Percentiles rank a stretch among this genome's conserved stretches.
Conservation (phyloP, 306 rosid species). For the Begonia peltatifolia region DNA sequence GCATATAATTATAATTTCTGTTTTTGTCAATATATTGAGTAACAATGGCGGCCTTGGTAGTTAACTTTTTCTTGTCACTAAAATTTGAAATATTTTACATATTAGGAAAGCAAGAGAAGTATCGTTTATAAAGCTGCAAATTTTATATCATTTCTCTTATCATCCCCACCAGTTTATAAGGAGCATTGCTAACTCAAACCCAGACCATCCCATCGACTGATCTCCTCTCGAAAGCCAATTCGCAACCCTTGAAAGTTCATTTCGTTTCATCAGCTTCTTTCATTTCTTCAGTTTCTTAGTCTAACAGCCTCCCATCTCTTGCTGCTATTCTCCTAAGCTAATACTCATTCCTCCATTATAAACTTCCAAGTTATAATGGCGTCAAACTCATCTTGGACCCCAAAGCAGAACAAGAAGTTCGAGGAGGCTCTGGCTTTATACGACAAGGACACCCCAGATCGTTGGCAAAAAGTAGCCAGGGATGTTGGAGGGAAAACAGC, state of each 20-base stretch:
- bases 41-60: too few species aligned
- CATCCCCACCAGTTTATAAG: conserved; percentile 34
- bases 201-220: conserved; percentile 17
- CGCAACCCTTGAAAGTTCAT: too few species aligned
- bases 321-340: conserved; percentile 1
- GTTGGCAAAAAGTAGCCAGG: conserved; percentile 78
- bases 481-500: conserved; percentile 75
- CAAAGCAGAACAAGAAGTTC: conserved; percentile 61
- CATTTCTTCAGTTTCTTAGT: too few species aligned
- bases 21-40: too few species aligned
- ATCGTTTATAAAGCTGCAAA: too few species aligned
- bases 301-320: too few species aligned
- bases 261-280: background rate
- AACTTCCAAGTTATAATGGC: conserved; percentile 17
- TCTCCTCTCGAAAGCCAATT: background rate
- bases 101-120: too few species aligned
- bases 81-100: too few species aligned
- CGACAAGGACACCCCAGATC: conserved; percentile 70
- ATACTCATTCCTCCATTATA: background rate
- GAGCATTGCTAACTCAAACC: conserved; percentile 11
- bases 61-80: too few species aligned
- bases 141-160: too few species aligned
- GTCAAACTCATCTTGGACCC: conserved; percentile 47
- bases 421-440: conserved; percentile 82
- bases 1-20: too few species aligned